These are phyloP conservation scores for Gremmenia infestans DNA, from an alignment of 2,329 filamentous ascomycete genomes.

Conservation along the genomic window DNA sequence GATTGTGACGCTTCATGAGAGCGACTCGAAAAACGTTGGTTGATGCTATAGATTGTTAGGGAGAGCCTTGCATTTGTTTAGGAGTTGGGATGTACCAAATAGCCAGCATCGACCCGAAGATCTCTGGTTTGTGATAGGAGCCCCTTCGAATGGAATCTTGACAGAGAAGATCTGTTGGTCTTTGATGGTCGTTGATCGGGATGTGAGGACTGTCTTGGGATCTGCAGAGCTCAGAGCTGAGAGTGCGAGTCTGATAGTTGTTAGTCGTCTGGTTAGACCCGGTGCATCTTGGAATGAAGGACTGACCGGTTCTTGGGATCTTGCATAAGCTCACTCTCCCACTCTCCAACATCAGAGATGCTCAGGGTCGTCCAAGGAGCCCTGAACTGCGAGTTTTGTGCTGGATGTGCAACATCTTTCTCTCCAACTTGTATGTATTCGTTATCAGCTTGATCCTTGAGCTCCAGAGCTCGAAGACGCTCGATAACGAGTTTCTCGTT, in stretches of 20 bases:
- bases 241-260: constrained; percentile 59
- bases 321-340: constrained; percentile 57
- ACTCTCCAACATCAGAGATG: constrained; percentile 46
- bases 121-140: constrained; percentile 79
- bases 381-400: constrained; percentile 27
- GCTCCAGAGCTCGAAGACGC: constrained; percentile 40
- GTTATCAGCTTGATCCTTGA: constrained; percentile 39
- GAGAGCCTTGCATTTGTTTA: background rate
- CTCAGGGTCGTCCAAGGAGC: constrained; percentile 40
- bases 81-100: constrained; percentile 42
- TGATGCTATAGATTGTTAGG: constrained; percentile 44
- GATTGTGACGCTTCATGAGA: constrained; percentile 75
- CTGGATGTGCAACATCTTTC: constrained; percentile 34
- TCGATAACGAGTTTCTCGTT: constrained; percentile 40
- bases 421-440: constrained; percentile 49
- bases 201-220: constrained; percentile 60
- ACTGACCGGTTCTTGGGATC: constrained; percentile 61
- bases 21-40: constrained; percentile 92
- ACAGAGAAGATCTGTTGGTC: constrained; percentile 81
- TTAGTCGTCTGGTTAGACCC: constrained; percentile 1
- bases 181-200: constrained; percentile 54
- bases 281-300: background rate
- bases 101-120: constrained; percentile 84
- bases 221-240: constrained; percentile 66
- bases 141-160: constrained; percentile 75